phyloP scores from a whole-genome alignment of 179 eudicot species.

The Spergularia azorica region DNA sequence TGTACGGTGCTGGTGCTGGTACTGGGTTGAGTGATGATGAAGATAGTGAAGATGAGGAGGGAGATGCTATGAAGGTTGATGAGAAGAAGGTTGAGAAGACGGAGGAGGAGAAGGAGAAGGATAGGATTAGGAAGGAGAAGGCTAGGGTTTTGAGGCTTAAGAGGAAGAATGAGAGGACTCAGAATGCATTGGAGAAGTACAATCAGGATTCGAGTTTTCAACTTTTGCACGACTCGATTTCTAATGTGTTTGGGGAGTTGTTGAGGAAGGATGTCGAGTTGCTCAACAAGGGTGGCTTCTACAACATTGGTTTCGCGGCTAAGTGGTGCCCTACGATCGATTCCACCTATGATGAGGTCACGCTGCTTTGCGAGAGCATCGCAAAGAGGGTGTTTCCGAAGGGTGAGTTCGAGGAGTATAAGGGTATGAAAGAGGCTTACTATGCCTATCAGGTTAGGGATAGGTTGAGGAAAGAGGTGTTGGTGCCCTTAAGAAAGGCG shows the following conservation, averaged over 20 bases:
- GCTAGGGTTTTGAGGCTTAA: constrained; percentile 26
- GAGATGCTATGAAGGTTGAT: background rate
- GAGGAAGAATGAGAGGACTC: constrained; percentile 25
- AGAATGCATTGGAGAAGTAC: constrained; percentile 31
- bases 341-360: constrained; percentile 39
- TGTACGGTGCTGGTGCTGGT: background rate
- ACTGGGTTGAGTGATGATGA: background rate
- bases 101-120: constrained; percentile 25
- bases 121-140: constrained; percentile 9
- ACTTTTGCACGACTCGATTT: constrained; percentile 38
- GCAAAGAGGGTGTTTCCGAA: constrained; percentile 45
- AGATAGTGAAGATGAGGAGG: background rate
- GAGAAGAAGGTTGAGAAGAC: background rate
- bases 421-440: constrained; percentile 39
- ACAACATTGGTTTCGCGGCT: constrained; percentile 39
- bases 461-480: constrained; percentile 51
- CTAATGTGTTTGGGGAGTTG: constrained; percentile 37
- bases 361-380: constrained; percentile 47
- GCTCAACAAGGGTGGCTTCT: constrained; percentile 24
- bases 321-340: constrained; percentile 61
- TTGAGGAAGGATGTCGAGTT: constrained; percentile 37
- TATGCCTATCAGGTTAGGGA: constrained; percentile 43
- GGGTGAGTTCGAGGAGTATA: constrained; percentile 31
- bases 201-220: constrained; percentile 28
- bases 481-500: constrained; percentile 45